Percentiles rank a stretch among this genome's conserved stretches.
phyloP scores from a whole-genome alignment of 1,139 yeast genomes.

The Hansenula sp. region DNA sequence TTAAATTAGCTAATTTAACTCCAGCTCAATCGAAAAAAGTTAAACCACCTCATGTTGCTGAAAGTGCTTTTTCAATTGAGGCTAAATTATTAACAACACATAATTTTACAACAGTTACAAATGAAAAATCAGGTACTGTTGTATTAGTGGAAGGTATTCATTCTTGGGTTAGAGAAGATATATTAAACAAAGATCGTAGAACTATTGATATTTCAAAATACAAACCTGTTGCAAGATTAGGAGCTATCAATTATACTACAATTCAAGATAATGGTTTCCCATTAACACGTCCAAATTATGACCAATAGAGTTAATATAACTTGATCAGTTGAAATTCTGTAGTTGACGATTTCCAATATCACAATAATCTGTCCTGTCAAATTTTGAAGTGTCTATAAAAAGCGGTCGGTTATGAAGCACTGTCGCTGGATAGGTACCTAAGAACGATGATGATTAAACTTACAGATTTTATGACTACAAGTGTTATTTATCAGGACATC shows the following conservation, averaged over 20 bases:
- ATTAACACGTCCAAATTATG: conserved; percentile 2
- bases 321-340: no score
- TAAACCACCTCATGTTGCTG: conserved; percentile 55
- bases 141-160: conserved; percentile 49
- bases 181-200: conserved; percentile 36
- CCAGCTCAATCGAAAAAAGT: conserved; percentile 41
- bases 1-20: conserved; percentile 53
- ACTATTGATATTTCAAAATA: conserved; percentile 42
- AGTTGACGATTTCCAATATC: no score
- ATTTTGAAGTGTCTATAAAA: no score
- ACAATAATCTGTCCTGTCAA: no score
- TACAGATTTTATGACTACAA: no score
- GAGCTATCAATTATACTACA: conserved; percentile 48
- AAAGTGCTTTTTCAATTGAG: conserved; percentile 55
- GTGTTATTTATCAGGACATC: no score
- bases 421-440: no score
- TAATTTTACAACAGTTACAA: conserved; percentile 34
- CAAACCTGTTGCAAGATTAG: conserved; percentile 50
- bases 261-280: conserved; percentile 22
- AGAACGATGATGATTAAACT: no score
- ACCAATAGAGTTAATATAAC: no score
- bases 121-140: conserved; percentile 35
- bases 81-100: conserved; percentile 42
- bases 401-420: no score
- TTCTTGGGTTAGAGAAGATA: conserved; percentile 54